Conservation (phyloP, 331 rosid genomes). For the Pyrus hybrid region DNA sequence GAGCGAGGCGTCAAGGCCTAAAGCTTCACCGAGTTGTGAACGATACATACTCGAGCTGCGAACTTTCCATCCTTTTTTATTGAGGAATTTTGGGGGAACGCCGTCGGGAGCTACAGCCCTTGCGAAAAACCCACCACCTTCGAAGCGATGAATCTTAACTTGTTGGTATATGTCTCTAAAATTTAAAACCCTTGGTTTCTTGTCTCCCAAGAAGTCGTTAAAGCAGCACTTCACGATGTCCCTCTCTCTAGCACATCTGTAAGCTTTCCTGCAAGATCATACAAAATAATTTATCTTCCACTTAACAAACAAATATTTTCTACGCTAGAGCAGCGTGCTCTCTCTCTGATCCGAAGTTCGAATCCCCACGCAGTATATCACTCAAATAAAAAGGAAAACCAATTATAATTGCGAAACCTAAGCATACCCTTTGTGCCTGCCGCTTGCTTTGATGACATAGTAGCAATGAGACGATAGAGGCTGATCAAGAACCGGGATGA, state of each 20-base stretch:
- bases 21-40: slow-evolving; percentile 42
- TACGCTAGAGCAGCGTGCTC: background rate
- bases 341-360: too few relatives aligned
- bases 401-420: background rate
- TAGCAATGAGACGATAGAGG: slow-evolving; percentile 70
- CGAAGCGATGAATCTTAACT: slow-evolving; percentile 55
- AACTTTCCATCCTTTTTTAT: slow-evolving; percentile 67
- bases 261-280: slow-evolving; percentile 54
- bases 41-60: slow-evolving; percentile 41
- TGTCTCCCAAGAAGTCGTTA: slow-evolving; percentile 45
- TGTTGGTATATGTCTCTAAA: slow-evolving; percentile 62
- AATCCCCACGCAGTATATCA: too few relatives aligned
- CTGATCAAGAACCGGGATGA: slow-evolving; percentile 66
- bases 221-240: slow-evolving; percentile 64
- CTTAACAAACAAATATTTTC: background rate
- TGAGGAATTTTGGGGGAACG: slow-evolving; percentile 63
- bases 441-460: slow-evolving; percentile 63
- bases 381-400: too few relatives aligned
- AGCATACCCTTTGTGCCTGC: slow-evolving; percentile 64
- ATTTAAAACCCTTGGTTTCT: slow-evolving; percentile 53
- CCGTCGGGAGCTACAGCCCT: slow-evolving; percentile 67
- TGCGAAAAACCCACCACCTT: slow-evolving; percentile 67
- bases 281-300: background rate
- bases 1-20: slow-evolving; percentile 45
- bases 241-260: slow-evolving; percentile 58